Base-by-base conservation (phyloP, 345 rosid genomes). In the Physaria fendleri region DNA sequence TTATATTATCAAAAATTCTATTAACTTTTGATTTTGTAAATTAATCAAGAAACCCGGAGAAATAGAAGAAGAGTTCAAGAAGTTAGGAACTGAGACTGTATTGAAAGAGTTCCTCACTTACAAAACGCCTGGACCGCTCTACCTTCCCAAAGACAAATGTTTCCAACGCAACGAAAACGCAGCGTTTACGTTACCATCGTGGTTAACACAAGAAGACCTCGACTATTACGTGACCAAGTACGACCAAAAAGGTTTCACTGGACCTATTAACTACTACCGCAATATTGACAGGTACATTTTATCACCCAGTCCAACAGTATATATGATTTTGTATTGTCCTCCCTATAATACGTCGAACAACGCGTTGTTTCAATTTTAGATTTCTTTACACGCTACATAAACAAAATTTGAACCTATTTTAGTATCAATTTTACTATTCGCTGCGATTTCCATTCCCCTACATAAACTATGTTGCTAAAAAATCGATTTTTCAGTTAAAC, bases 261-360 rank as follows among this genome's bases (percentile, higher is more conserved):
- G 93, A 45, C 77, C 71, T 16, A 50, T 92, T 12, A 92, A 92
- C 81, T 88, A 86, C 76, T 92, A 92, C 73, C 77, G 96, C 51
- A 78, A 77, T 41, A 12, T 82, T 54, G 74, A 86, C 58, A 55
- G 73, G 96, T 85, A 80, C 24, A 77, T 56, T 15, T 8, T 2
- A 12, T 33, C 25, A 45, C 13, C 45, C 35, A 28, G 52, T 52
- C 16, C 40, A 35, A 2, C 8, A 6, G 8, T 28, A 30, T 3
- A 0, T 27, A 22, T n/a, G n/a, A n/a, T n/a, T n/a, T n/a, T n/a
- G n/a, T n/a, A n/a, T n/a, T n/a, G n/a, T n/a, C n/a, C n/a, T n/a
- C n/a, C n/a, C n/a, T n/a, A n/a, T n/a, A n/a, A n/a, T n/a, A n/a
- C n/a, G n/a, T n/a, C n/a, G n/a, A n/a, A n/a, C n/a, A n/a, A n/a